Evolutionary conservation across 495 filamentous ascomycete species (phyloP).

Genomic region (Aspergillus ellipticus): DNA sequence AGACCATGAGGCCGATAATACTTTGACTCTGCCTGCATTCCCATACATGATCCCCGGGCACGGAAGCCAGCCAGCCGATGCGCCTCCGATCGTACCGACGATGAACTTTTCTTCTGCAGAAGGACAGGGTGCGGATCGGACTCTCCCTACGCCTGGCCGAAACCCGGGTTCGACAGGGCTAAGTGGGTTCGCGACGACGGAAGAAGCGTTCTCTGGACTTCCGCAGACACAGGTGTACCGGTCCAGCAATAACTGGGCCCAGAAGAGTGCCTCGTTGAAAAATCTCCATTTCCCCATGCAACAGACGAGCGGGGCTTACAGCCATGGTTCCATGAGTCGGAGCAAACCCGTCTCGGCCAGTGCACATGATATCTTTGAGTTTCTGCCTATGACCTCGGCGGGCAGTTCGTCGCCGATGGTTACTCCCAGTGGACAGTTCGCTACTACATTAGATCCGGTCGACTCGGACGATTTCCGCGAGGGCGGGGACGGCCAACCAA

Average conservation of each 20-base stretch:
- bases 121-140: slow-evolving; percentile 28
- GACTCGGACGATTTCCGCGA: slow-evolving; percentile 24
- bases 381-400: slow-evolving; percentile 24
- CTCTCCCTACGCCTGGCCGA: slow-evolving; percentile 34
- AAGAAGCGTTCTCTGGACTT: slow-evolving; percentile 18
- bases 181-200: slow-evolving; percentile 7
- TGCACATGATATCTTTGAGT: slow-evolving; percentile 29
- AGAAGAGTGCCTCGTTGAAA: slow-evolving; percentile 8
- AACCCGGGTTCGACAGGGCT: slow-evolving; percentile 14
- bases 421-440: slow-evolving; percentile 12
- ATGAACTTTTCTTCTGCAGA: slow-evolving; percentile 24
- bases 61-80: slow-evolving; percentile 18
- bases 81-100: slow-evolving; percentile 16
- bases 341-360: slow-evolving; percentile 17
- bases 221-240: slow-evolving; percentile 10
- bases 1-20: slow-evolving; percentile 20
- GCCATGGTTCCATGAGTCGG: slow-evolving; percentile 13
- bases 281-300: slow-evolving; percentile 9
- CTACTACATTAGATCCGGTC: slow-evolving; percentile 16
- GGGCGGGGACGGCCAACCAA: slow-evolving; percentile 8
- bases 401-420: slow-evolving; percentile 14
- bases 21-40: slow-evolving; percentile 25
- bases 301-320: slow-evolving; percentile 16
- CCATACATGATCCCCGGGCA: slow-evolving; percentile 29
- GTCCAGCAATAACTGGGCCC: slow-evolving; percentile 9